Evolutionary conservation across 1,139 yeast genomes (phyloP), one percentile per base, ranked within the genome.

Genomic region (Debaryomyces fabryi): DNA sequence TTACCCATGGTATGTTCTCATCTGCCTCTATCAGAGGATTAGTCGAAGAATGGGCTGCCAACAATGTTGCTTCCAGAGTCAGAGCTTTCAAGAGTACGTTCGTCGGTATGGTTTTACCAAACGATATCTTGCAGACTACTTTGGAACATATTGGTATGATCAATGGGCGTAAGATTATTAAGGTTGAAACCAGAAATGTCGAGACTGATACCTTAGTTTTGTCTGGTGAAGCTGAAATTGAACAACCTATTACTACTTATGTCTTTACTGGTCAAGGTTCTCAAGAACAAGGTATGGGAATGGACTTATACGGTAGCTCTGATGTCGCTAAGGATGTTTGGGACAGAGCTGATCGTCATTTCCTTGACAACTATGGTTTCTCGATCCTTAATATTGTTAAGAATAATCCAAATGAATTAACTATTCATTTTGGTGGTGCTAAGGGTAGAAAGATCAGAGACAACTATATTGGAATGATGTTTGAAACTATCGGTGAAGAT

Each of bases 251-350:
- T 50, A 89, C 99, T 44, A 87, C 99, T 16, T 93, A 88, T 68
- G 97, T 93, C 51, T 93, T 95, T 76, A 93, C 99, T 58, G 99
- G 99, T 68, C 99, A 93, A 80, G 99, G 99, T 69, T 92, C 99
- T 52, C 99, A 93, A 76, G 99, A 95, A 72, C 99, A 95, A 78
- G 98, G 98, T 68, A 93, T 93, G 99, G 99, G 99, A 78, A 93
- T 93, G 99, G 99, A 95, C 72, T 81, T 93, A 67, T 93, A 93
- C 72, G 86, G 85, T 56, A 81, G 90, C 45, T 88, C 97, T 47
- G 90, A 83, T 38, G 97, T 95, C 68, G 99, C 99, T 50, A 86
- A 85, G 64, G 84, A 83, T 55, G 98, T 93, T 54, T 93, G 99
- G 99, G 98, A 93, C 71, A 88, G 91, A 68, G 99, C 99, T 53